Base-by-base conservation (phyloP, 352 stramenopile species). In the Phytophthora colocasiae region DNA sequence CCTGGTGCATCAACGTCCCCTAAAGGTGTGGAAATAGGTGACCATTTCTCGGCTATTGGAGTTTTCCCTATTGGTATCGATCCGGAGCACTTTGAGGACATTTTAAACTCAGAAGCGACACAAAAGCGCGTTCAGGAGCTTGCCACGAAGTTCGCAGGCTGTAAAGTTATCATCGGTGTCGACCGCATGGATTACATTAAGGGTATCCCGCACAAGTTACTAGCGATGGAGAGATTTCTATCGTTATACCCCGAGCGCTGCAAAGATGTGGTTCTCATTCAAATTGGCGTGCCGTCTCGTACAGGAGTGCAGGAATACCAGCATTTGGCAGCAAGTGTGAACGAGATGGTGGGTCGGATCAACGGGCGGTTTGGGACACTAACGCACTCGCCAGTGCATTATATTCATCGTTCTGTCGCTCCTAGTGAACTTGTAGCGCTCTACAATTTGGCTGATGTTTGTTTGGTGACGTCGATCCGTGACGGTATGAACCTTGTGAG, bases 251-350 rank as follows among this genome's bases (percentile, higher is more conserved):
- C 90, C 0, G 83, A 98, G 57, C 96, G 90, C 65, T 83, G 90
- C 17, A 93, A 95, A 14, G 97, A 97, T 67, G 92, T 98, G 51
- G 89, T 97, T 27, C 63, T 98, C 6, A 90, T 98, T 44, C 94
- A 98, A 75, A 97, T 99, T 43, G 96, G 86, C 14, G 97, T 99
- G 36, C 96, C 93, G 14, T 95, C 84, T 5, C 82, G 90, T 9
- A 90, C 77, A 7, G 85, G 90, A 26, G 87, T 97, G 14, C 59
- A 87, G 26, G 90, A 97, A 72, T 97, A 97, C 58, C 86, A 94
- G 55, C 77, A 90, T 49, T 58, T 97, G 49, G 83, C 71, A 29
- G 84, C 85, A 8, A 91, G 87, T 47, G 85, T 97, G 53, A 96
- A 96, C 47, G 86, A 96, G 52, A 82, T 96, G 71, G 89, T 97